Percentiles rank a stretch among this genome's conserved stretches.
Evolutionary conservation across 352 stramenopile genomes (phyloP).

Genomic region (Phytophthora uliginosa): DNA sequence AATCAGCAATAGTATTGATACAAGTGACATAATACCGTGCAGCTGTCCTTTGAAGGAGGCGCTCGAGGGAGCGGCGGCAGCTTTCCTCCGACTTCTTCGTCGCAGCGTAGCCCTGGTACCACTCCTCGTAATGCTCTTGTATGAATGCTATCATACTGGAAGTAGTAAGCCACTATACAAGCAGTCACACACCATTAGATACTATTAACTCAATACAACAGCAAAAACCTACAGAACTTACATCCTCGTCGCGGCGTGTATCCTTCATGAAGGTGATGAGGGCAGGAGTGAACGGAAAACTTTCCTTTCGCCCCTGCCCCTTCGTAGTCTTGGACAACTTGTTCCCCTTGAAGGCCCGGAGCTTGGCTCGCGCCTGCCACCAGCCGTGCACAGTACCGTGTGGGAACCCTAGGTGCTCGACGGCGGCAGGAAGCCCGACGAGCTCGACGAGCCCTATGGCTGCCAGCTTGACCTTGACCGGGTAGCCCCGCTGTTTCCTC

Average conservation of each 20-base stretch:
- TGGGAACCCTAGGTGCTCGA: background rate
- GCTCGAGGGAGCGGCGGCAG: background rate
- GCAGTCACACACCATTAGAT: background rate
- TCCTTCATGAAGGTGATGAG: constrained; percentile 13
- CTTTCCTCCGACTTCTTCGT: background rate
- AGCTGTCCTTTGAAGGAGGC: background rate
- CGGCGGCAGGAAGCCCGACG: background rate
- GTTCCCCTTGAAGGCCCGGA: background rate
- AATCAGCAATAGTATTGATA: background rate
- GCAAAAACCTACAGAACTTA: background rate
- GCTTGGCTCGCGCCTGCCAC: background rate
- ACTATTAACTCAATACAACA: background rate
- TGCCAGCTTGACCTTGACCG: constrained; percentile 1
- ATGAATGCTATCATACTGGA: background rate
- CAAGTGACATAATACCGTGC: background rate
- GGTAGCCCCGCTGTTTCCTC: background rate
- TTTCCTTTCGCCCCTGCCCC: constrained; percentile 7
- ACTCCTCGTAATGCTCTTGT: background rate
- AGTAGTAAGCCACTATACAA: background rate
- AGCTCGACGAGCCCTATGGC: background rate
- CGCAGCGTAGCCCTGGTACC: background rate
- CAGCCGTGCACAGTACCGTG: constrained; percentile 4
- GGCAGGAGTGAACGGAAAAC: constrained; percentile 6
- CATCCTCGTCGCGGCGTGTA: constrained; percentile 6
- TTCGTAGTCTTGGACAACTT: background rate